phyloP scores from a whole-genome alignment of 345 rosid genomes.

The Acer yangbiense region DNA sequence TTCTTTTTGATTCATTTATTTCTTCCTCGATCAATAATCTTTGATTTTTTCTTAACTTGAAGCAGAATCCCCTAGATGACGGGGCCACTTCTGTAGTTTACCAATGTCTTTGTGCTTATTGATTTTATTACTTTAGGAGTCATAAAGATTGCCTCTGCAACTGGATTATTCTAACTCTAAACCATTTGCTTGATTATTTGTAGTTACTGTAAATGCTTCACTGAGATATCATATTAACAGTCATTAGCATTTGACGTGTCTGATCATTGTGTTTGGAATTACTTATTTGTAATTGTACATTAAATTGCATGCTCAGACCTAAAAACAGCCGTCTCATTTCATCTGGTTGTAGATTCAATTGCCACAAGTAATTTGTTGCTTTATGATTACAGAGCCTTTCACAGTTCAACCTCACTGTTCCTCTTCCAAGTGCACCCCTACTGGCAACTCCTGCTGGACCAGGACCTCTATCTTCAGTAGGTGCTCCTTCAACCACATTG shows the following conservation, averaged over 20 bases:
- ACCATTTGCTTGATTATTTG: conserved; percentile 2
- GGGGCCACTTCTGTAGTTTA: conserved; percentile 1
- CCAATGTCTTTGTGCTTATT: conserved; percentile 11
- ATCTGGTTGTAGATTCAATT: conserved; percentile 11
- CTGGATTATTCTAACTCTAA: background rate
- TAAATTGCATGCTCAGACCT: conserved; percentile 3
- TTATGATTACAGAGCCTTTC: conserved; percentile 82
- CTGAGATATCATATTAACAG: background rate
- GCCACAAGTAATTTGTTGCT: conserved; percentile 33
- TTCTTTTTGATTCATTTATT: conserved; percentile 10
- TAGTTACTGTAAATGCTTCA: background rate
- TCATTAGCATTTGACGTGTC: background rate
- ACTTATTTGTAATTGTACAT: conserved; percentile 3
- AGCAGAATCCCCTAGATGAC: conserved; percentile 15
- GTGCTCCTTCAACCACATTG: conserved; percentile 51
- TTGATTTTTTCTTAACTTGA: conserved; percentile 14
- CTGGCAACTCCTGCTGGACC: conserved; percentile 59
- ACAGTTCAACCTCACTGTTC: conserved; percentile 94
- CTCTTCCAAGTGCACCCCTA: conserved; percentile 75
- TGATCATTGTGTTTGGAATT: background rate
- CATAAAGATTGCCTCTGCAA: conserved; percentile 14
- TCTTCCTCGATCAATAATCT: background rate
- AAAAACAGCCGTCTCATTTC: background rate
- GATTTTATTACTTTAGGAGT: conserved; percentile 10
- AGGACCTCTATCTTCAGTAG: conserved; percentile 50